Conservation (phyloP, 768 basidiomycete genomes). For the Phylloporus sp. region DNA sequence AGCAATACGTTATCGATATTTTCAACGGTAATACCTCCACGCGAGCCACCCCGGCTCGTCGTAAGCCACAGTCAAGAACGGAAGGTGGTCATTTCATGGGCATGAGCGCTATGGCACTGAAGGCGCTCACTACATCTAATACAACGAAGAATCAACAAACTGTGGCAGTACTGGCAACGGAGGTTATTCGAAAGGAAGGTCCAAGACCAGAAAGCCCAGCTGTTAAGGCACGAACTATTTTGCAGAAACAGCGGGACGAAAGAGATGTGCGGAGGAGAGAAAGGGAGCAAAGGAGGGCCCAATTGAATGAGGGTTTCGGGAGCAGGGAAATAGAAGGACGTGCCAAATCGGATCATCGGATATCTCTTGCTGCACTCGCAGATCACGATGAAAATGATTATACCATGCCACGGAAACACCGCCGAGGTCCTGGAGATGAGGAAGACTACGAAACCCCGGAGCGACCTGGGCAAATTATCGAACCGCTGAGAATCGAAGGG, state of each 20-base stretch:
- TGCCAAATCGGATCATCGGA: conserved; percentile 6
- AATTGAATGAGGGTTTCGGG: conserved; percentile 33
- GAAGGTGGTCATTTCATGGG: conserved; percentile 49
- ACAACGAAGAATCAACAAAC: conserved; percentile 70
- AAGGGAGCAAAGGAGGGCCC: conserved; percentile 58
- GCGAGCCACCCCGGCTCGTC: conserved; percentile 37
- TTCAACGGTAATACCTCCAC: conserved; percentile 29
- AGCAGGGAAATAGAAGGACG: conserved; percentile 30
- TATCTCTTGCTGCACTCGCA: not conserved
- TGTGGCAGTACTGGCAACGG: conserved; percentile 55
- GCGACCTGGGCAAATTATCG: conserved; percentile 36
- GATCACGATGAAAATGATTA: conserved; percentile 26
- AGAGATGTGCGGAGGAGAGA: conserved; percentile 48
- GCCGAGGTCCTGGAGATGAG: conserved; percentile 71
- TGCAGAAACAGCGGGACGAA: conserved; percentile 65
- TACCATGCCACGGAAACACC: conserved; percentile 37
- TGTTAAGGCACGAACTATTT: conserved; percentile 64
- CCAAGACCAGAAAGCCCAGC: conserved; percentile 71
- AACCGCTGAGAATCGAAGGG: conserved; percentile 36
- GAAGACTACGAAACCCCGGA: conserved; percentile 73
- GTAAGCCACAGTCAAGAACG: conserved; percentile 35
- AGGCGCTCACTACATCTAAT: conserved; percentile 66
- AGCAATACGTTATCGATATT: conserved; percentile 34
- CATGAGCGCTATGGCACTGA: conserved; percentile 66
- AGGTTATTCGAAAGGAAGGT: conserved; percentile 67